These are phyloP conservation scores for Hysterangium stoloniferum DNA, from an alignment of 768 basidiomycete genomes.

Conservation along the genomic window DNA sequence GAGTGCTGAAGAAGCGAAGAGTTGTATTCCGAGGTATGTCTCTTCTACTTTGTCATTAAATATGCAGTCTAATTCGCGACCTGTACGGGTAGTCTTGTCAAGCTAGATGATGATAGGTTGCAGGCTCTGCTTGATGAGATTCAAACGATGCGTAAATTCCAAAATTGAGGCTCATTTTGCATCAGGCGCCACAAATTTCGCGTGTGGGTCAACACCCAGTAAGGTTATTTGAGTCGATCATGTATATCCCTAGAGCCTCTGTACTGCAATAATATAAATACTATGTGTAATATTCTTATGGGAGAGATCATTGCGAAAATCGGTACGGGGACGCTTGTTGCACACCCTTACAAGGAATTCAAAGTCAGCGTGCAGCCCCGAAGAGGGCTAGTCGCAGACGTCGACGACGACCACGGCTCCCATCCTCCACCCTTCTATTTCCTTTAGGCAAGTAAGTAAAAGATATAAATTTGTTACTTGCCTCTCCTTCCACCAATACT, in stretches of 20 bases:
- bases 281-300: no score
- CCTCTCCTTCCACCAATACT: not conserved
- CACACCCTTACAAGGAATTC: not conserved
- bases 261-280: no score
- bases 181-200: no score
- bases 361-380: constrained; percentile 6
- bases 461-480: not conserved
- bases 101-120: constrained; percentile 80
- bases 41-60: not conserved
- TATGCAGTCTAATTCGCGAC: not conserved
- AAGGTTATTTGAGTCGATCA: not conserved
- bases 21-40: constrained; percentile 74
- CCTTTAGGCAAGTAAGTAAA: not conserved
- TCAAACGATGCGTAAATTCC: constrained; percentile 85
- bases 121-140: constrained; percentile 82
- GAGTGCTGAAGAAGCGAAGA: constrained; percentile 85
- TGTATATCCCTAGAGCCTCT: not conserved
- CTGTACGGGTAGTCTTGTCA: constrained; percentile 55
- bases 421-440: not conserved
- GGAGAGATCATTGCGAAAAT: no score
- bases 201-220: not conserved
- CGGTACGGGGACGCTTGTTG: no score
- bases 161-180: constrained; percentile 43
- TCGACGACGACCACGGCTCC: constrained; percentile 3
- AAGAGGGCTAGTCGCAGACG: constrained; percentile 9